Base-by-base conservation (phyloP, 345 rosid genomes). In the Hevea brasiliensis region DNA sequence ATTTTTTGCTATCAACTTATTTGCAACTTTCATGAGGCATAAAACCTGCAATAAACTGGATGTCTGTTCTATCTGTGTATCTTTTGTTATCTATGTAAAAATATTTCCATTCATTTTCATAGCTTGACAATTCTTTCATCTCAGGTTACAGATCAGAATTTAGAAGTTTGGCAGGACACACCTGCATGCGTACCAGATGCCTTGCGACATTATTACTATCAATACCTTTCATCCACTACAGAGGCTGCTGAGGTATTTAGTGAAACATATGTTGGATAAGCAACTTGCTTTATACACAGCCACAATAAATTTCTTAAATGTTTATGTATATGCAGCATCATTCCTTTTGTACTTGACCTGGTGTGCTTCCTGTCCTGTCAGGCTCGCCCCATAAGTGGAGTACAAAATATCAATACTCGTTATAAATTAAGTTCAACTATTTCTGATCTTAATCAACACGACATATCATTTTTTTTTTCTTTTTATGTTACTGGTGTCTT, bases 141-240 rank as follows among this genome's bases (percentile, higher is more conserved):
- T 85, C 91, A 94, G 98, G 98, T 90, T 79, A 83, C 90, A 21
- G 97, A 92, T 81, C 98, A 94, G 82, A 90, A 92, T 78, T 84
- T 94, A 67, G 97, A 94, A 70, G 86, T 84, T 72, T 89, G 96
- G 98, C 86, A 89, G 85, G 86, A 87, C 76, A 85, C 92, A 70
- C 90, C 97, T 60, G 98, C 98, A 61, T 63, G 76, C 55, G 97
- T 92, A 35, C 92, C 93, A 64, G 97, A 94, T 89, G 98, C 98
- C 55, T 80, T 94, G 76, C 94, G 97, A 71, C 95, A 89, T 80
- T 94, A 90, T 80, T 94, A 94, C 73, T 94, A 94, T 85, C 97
- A 94, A 76, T 92, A 94, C 82, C 97, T 94, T 77, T 94, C 97
- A 14, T 94, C 97, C 78, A 92, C 97, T 72, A 66, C 97, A 55